Evolutionary conservation across 306 rosid genomes (phyloP).

Genomic region (Quercus agrifolia): DNA sequence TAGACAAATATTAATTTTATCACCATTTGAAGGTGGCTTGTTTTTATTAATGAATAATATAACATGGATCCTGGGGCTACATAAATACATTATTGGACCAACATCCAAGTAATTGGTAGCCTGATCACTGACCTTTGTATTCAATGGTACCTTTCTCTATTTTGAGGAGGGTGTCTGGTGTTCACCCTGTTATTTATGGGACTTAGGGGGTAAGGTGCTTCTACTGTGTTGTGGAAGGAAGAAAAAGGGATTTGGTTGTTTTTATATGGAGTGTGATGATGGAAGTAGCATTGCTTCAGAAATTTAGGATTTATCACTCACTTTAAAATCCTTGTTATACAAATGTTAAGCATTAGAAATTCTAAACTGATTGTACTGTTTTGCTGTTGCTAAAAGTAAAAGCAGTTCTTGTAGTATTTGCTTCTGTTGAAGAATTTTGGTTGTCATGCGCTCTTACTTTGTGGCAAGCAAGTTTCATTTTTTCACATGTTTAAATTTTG

Average conservation of each 20-base stretch:
- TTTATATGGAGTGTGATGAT: background rate
- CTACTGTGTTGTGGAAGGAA: background rate
- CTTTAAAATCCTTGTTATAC: background rate
- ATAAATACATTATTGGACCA: background rate
- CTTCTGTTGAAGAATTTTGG: background rate
- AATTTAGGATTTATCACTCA: background rate
- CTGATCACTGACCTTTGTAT: background rate
- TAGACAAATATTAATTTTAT: background rate
- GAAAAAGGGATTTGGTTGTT: background rate
- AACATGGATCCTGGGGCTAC: background rate
- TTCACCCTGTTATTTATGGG: background rate
- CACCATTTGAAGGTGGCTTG: background rate
- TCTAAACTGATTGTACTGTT: background rate
- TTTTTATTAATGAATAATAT: background rate
- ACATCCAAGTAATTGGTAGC: background rate
- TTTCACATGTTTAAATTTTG: conserved; percentile 37
- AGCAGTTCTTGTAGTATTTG: background rate
- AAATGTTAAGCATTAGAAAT: background rate
- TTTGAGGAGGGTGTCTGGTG: background rate
- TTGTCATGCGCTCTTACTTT: conserved; percentile 5
- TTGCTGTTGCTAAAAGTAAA: background rate
- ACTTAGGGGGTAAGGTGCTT: background rate
- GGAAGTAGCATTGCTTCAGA: background rate
- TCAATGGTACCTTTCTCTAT: background rate
- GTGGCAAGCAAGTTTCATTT: conserved; percentile 22